Conservation (phyloP, 2,329 filamentous ascomycete genomes). For the Chaetothyriales sp. region DNA sequence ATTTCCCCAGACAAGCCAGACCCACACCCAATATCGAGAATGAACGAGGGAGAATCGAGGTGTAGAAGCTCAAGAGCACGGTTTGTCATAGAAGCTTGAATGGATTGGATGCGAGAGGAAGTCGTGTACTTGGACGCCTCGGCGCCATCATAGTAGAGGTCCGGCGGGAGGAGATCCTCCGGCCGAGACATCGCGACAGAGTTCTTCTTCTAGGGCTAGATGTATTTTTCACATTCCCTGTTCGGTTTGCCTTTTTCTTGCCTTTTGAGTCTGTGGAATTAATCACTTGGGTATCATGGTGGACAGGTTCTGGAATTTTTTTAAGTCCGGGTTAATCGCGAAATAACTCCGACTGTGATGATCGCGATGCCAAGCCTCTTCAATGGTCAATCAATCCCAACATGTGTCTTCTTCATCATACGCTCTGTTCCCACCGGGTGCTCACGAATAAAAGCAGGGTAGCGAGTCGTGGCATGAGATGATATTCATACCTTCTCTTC, state of each 20-base stretch:
- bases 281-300: too few relatives aligned
- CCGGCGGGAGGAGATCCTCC: constrained; percentile 89
- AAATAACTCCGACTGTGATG: not conserved
- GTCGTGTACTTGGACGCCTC: constrained; percentile 98
- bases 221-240: not conserved
- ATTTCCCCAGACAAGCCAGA: constrained; percentile 91
- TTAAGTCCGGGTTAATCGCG: not conserved
- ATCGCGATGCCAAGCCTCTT: not conserved
- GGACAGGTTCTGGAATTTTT: too few relatives aligned
- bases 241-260: too few relatives aligned
- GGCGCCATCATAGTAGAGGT: constrained; percentile 92
- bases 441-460: not conserved
- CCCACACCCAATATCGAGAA: constrained; percentile 94
- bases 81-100: constrained; percentile 87
- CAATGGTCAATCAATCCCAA: not conserved
- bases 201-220: not conserved
- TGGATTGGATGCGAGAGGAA: constrained; percentile 83
- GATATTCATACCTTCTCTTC: not conserved
- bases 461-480: not conserved
- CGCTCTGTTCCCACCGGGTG: not conserved
- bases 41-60: constrained; percentile 62
- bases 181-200: constrained; percentile 71
- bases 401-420: not conserved
- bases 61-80: constrained; percentile 84
- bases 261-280: too few relatives aligned